phyloP scores from a whole-genome alignment of 2,329 filamentous ascomycete species.

The Aspergillus pseudotamarii region DNA sequence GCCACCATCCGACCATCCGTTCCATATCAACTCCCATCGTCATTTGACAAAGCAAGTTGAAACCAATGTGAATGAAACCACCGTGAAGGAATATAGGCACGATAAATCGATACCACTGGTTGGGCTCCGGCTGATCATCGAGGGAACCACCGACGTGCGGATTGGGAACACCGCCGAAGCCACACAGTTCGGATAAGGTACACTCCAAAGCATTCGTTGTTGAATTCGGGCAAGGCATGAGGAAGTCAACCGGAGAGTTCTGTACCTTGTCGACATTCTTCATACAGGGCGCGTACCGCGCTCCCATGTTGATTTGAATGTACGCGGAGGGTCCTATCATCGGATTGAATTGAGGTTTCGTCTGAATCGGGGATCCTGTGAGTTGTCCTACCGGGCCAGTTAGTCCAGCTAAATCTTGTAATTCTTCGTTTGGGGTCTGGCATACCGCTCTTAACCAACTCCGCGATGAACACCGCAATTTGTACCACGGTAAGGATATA shows the following conservation, averaged over 20 bases:
- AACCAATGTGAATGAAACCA: constrained; percentile 89
- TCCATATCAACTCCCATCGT: constrained; percentile 94
- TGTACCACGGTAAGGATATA: constrained; percentile 79
- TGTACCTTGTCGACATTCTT: constrained; percentile 62
- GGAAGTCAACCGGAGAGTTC: constrained; percentile 35
- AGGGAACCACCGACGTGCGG: constrained; percentile 55
- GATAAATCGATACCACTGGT: constrained; percentile 98
- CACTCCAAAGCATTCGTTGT: constrained; percentile 67
- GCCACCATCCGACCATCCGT: constrained; percentile 79
- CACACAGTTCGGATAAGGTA: constrained; percentile 77
- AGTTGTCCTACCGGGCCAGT: constrained; percentile 59
- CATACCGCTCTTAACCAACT: constrained; percentile 80
- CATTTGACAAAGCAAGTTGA: constrained; percentile 90
- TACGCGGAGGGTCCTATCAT: constrained; percentile 95
- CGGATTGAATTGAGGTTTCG: constrained; percentile 84
- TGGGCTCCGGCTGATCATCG: constrained; percentile 66
- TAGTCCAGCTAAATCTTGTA: background rate
- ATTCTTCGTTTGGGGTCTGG: constrained; percentile 30
- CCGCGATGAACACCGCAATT: constrained; percentile 82
- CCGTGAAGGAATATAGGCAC: constrained; percentile 93
- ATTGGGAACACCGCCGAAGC: constrained; percentile 75
- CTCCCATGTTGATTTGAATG: constrained; percentile 95
- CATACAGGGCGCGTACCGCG: constrained; percentile 92
- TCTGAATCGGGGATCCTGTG: constrained; percentile 70
- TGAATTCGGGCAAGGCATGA: constrained; percentile 81